phyloP scores from a whole-genome alignment of 2,329 filamentous ascomycete species.

The Fusarium sp. region DNA sequence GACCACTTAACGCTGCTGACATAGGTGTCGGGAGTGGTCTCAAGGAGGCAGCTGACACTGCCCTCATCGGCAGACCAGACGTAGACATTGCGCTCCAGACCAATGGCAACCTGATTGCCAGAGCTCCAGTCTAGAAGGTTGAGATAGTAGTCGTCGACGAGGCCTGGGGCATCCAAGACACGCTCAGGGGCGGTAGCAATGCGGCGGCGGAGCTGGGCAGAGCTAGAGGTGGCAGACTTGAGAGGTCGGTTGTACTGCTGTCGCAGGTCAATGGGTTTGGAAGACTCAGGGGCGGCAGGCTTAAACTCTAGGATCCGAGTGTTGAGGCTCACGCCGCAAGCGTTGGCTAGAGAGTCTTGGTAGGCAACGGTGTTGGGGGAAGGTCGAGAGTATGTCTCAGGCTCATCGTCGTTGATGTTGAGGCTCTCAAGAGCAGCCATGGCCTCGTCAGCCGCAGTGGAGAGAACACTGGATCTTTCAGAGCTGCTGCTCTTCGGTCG shows the following conservation, averaged over 20 bases:
- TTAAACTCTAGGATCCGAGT: constrained; percentile 98
- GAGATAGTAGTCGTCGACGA: constrained; percentile 98
- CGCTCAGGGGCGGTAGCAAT: constrained; percentile 95
- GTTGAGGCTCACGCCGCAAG: constrained; percentile 91
- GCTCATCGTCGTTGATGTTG: constrained; percentile 75
- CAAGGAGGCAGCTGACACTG: constrained; percentile 85
- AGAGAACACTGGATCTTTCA: constrained; percentile 79
- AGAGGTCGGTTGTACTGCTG: constrained; percentile 98
- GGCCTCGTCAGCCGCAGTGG: constrained; percentile 81
- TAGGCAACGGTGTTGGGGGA: constrained; percentile 91
- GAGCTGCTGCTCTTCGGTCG: constrained; percentile 74
- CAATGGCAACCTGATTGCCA: constrained; percentile 96
- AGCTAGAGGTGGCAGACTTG: constrained; percentile 75
- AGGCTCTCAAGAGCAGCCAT: constrained; percentile 82
- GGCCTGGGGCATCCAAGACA: constrained; percentile 92
- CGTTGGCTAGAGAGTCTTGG: constrained; percentile 87
- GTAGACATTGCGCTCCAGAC: constrained; percentile 95
- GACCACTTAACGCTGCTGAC: constrained; percentile 99
- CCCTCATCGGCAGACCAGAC: constrained; percentile 98
- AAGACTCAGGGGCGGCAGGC: constrained; percentile 96
- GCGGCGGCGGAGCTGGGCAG: constrained; percentile 88
- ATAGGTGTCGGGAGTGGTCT: constrained; percentile 90
- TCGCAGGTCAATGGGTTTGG: constrained; percentile 95
- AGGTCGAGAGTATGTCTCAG: constrained; percentile 75
- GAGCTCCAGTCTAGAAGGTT: constrained; percentile 99